Evolutionary conservation across 2,329 filamentous ascomycete species (phyloP).

Genomic region (Pyrenochaeta sp.): DNA sequence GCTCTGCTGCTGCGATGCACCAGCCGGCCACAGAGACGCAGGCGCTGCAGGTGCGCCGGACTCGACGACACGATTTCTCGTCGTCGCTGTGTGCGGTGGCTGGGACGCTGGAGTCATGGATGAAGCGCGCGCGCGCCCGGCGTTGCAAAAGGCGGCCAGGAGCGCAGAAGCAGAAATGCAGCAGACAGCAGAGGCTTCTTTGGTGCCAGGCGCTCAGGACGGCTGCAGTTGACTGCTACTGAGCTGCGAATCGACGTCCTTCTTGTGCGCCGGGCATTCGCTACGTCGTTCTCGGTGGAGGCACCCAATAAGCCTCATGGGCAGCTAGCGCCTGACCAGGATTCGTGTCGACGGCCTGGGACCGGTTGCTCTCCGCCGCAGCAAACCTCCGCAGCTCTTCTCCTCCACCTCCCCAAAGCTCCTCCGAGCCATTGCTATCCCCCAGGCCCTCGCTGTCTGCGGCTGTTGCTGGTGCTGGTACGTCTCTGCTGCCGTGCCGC

Average conservation of each 20-base stretch:
- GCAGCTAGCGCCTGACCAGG: constrained; percentile 18
- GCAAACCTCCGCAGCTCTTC: constrained; percentile 13
- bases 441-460: constrained; percentile 15
- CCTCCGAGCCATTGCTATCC: constrained; percentile 22
- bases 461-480: constrained; percentile 19
- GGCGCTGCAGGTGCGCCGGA: constrained; percentile 11
- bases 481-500: constrained; percentile 5
- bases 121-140: too few species aligned
- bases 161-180: too few species aligned
- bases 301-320: constrained; percentile 8
- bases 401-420: constrained; percentile 11
- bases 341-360: constrained; percentile 19
- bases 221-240: too few species aligned
- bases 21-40: constrained; percentile 4
- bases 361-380: constrained; percentile 20
- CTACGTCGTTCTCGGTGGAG: too few species aligned
- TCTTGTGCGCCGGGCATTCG: too few species aligned
- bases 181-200: too few species aligned
- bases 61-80: constrained; percentile 14
- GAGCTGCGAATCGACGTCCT: too few species aligned
- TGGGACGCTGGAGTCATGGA: constrained; percentile 4
- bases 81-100: constrained; percentile 7
- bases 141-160: too few species aligned
- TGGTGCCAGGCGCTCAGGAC: too few species aligned
- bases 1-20: too few species aligned